Conservation (phyloP, 306 rosid species). For the Trifolium repens region DNA sequence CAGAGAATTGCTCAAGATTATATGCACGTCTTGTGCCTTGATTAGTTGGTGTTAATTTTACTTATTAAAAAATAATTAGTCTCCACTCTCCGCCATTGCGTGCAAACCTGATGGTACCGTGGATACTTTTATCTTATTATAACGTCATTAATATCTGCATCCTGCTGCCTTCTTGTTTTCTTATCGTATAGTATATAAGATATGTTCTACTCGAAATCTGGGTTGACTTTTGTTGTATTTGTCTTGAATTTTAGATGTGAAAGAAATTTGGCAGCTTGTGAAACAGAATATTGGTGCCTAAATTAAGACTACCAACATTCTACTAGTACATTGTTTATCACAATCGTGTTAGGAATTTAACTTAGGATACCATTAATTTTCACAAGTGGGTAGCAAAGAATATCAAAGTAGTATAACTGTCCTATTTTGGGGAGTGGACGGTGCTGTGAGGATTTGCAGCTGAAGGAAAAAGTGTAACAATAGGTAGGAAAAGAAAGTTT, state of each 20-base stretch:
- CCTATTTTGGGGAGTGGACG: constrained; percentile 26
- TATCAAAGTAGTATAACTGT: background rate
- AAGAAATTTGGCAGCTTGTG: background rate
- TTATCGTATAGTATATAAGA: background rate
- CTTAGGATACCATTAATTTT: constrained; percentile 15
- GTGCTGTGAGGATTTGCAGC: constrained; percentile 45
- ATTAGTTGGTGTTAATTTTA: background rate
- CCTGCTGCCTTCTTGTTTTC: constrained; percentile 11
- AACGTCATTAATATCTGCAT: constrained; percentile 8
- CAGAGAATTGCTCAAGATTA: background rate
- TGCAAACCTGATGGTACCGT: background rate
- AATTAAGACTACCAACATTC: constrained; percentile 6
- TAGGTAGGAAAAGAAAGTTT: constrained; percentile 60
- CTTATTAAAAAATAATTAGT: background rate
- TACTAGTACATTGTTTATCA: background rate
- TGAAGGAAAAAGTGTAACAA: constrained; percentile 50
- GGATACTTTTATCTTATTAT: background rate
- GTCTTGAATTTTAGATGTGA: background rate
- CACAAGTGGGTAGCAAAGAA: constrained; percentile 9
- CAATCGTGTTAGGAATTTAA: background rate
- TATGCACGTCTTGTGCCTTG: background rate
- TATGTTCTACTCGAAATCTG: constrained; percentile 6
- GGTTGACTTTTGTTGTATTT: constrained; percentile 7
- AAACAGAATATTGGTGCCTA: constrained; percentile 17
- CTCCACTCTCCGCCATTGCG: background rate